A percentile compares a stretch with the other conserved stretches of the same genome.
Conservation (phyloP, 2,329 filamentous ascomycete species). For the Talaromyces funiculosus region DNA sequence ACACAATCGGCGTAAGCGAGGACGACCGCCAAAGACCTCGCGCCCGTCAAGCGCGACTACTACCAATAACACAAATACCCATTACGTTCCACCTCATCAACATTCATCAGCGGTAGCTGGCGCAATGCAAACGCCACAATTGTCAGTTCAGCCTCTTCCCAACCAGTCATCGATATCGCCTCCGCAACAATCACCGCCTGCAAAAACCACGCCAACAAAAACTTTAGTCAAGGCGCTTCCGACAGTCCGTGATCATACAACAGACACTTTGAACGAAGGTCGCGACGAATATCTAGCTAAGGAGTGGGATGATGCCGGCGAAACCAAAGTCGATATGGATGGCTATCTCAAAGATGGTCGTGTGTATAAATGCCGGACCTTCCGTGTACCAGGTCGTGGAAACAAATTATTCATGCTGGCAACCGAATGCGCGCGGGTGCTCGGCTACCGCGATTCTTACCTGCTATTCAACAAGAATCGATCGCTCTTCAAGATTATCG, state of each 20-base stretch:
- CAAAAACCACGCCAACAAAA: slow-evolving; percentile 73
- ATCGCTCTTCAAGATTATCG: slow-evolving; percentile 95
- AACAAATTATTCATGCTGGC: slow-evolving; percentile 98
- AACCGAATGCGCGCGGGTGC: slow-evolving; percentile 88
- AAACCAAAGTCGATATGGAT: slow-evolving; percentile 83
- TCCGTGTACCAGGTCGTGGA: slow-evolving; percentile 82
- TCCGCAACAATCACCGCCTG: slow-evolving; percentile 57
- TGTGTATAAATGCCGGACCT: slow-evolving; percentile 88
- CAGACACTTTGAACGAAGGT: slow-evolving; percentile 82
- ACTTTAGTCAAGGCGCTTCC: slow-evolving; percentile 84
- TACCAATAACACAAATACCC: slow-evolving; percentile 14
- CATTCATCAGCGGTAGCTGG: slow-evolving; percentile 26
- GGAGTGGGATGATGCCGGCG: slow-evolving; percentile 86
- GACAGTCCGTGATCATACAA: slow-evolving; percentile 94
- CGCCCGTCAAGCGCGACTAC: slow-evolving; percentile 31
- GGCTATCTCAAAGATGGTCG: slow-evolving; percentile 76
- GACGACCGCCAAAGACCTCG: slow-evolving; percentile 46
- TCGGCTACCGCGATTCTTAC: slow-evolving; percentile 96
- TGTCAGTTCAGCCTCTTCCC: slow-evolving; percentile 34
- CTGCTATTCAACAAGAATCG: slow-evolving; percentile 97
- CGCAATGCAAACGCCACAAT: slow-evolving; percentile 36
- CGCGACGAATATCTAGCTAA: slow-evolving; percentile 93
- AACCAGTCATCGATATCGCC: slow-evolving; percentile 43
- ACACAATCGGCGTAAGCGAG: slow-evolving; percentile 45
- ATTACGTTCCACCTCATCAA: slow-evolving; percentile 19